Evolutionary conservation across 2,329 filamentous ascomycete species (phyloP).

Genomic region (Botrytis fabae): DNA sequence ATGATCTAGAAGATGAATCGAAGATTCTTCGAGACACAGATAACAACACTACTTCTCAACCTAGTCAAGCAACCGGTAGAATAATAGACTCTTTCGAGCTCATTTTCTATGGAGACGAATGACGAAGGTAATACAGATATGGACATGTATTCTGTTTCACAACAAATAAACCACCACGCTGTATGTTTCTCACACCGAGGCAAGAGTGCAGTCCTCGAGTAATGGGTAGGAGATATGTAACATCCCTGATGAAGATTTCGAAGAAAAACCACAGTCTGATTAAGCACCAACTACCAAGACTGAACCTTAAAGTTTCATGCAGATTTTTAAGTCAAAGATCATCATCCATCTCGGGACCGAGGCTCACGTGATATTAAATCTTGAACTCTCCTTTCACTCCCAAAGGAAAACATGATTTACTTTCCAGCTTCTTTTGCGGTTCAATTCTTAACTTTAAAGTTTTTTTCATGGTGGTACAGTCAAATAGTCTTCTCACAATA

Average conservation of each 20-base stretch:
- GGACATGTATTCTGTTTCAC: neutral
- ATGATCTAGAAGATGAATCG: neutral
- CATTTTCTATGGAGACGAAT: neutral
- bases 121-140: neutral
- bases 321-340: neutral
- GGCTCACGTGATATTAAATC: neutral
- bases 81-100: neutral
- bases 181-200: too few species aligned
- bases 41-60: neutral
- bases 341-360: neutral
- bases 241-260: neutral
- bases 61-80: neutral
- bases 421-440: neutral
- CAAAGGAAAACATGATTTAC: neutral
- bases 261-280: neutral
- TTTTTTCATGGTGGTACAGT: rapidly evolving
- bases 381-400: neutral
- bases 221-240: neutral
- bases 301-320: neutral
- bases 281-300: neutral
- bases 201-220: neutral
- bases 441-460: neutral
- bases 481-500: rapidly evolving
- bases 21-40: neutral
- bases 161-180: neutral